Base-by-base conservation (phyloP, 2,329 filamentous ascomycete species). In the Chaetomium sp. region DNA sequence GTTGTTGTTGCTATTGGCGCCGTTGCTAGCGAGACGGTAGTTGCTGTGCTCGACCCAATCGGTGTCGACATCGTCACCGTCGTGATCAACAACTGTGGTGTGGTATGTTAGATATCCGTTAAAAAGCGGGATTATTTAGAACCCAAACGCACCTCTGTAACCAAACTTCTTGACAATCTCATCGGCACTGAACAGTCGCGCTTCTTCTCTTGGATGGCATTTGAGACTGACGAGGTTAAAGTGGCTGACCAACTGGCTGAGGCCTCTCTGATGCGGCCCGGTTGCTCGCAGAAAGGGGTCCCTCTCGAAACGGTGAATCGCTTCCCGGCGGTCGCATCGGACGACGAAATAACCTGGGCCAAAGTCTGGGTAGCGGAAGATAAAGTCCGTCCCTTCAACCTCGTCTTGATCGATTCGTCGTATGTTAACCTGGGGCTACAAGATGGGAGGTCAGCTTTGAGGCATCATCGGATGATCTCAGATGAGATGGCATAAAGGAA, bases 361-460 rank as follows among this genome's bases (percentile, higher is more conserved):
- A 10, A 42, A 1, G 3, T 11, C 2, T 6, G 50, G 51, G 37
- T 37, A 42, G 1, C 4, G 36, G 37, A 57, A 57, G 42, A 57
- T 57, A 19, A 46, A 54, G 35, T 57, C 47, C 8, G 4, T 5
- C 1, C 34, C 55, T n/a, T 51, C 48, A 6, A 57, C 55, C 7
- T 52, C 51, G 34, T 19, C 2, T 5, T 3, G 12, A 4, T 11
- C 12, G 7, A 49, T 49, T 3, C 34, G 44, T 4, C 33, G 14
- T 3, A 27, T 33, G 14, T 3, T n/a, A n/a, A n/a, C n/a, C n/a
- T n/a, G n/a, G n/a, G 11, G 41, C 36, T 48, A 6, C 27, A 36
- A 2, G 12, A 36, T 6, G 37, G 37, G 37, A 38, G n/a, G n/a
- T 38, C 12, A 38, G 37, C 37, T 7, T 7, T 12, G 7, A 38